Base-by-base conservation (phyloP, 169 alveolate genomes). In the Blepharisma undulans region DNA sequence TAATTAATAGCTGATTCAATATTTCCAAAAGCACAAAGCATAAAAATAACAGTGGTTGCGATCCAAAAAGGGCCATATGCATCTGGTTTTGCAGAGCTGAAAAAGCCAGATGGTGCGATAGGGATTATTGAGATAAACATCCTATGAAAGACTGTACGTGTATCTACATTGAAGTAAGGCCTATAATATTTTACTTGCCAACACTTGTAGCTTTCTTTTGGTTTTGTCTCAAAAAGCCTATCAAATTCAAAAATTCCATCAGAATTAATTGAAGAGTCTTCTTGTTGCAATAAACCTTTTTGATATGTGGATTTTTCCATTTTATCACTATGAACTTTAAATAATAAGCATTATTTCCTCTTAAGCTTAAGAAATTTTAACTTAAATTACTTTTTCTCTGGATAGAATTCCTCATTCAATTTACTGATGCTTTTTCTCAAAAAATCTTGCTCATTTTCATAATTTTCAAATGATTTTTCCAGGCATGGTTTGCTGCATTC, bases 21-120 rank as follows among this genome's bases (percentile, higher is more conserved):
- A 22, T 74, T 74, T 22, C 80, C 80, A 22, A 74, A 22, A 0
- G 80, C 80, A 25, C 48, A 25, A 22, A 74, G 80, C 80, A 74
- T 22, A 74, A 74, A 74, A 22, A 74, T 29, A 6, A 74, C 48
- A 2, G 80, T 74, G 80, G 80, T 25, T 4, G 80, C 80, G 8
- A 74, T 74, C 80, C 80, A 74, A 74, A 74, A 74, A 1, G 80
- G 80, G 33, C 80, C 80, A 29, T 74, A 74, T 22, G 33, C 48
- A 29, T 74, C 80, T 25, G 80, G 80, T 14, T 29, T 74, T 74
- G 80, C 80, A 25, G 36, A 2, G 27, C 80, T 25, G 18, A 74
- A 74, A 29, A 25, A 74, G 8, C 80, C 80, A 25, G 30, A 22
- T 4, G 30, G 36, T 74, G 80, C 14, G 29, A 74, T 25, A 74